Conservation (phyloP, 2,329 filamentous ascomycete genomes). For the Trichophyton verrucosum region DNA sequence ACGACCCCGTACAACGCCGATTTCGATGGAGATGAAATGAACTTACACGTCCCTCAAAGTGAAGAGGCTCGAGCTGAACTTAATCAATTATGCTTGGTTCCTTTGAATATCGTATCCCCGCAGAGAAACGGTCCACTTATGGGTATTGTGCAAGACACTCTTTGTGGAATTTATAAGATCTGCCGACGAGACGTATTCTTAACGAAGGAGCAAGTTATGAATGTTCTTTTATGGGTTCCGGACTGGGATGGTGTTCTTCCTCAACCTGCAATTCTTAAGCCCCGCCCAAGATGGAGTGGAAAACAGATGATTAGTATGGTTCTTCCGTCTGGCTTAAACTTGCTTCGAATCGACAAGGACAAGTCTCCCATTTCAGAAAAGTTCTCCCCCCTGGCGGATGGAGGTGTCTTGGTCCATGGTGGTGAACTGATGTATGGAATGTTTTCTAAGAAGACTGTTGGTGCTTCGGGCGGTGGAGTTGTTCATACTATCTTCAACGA, state of each 20-base stretch:
- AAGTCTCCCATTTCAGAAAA: constrained; percentile 41
- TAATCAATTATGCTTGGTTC: constrained; percentile 91
- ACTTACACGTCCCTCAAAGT: constrained; percentile 95
- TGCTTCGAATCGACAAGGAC: constrained; percentile 53
- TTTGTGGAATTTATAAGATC: constrained; percentile 95
- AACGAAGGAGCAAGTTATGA: constrained; percentile 85
- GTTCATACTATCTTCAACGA: constrained; percentile 96
- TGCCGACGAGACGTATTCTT: constrained; percentile 86
- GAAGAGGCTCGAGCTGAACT: constrained; percentile 95
- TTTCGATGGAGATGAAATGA: constrained; percentile 99
- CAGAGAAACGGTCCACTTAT: constrained; percentile 94
- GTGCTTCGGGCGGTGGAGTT: constrained; percentile 79
- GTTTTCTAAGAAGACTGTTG: constrained; percentile 85
- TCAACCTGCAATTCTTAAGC: constrained; percentile 85
- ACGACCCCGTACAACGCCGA: constrained; percentile 99
- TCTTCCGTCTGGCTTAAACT: constrained; percentile 74
- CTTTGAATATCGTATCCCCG: constrained; percentile 93
- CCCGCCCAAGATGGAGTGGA: constrained; percentile 85
- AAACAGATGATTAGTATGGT: constrained; percentile 96
- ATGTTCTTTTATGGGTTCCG: constrained; percentile 92
- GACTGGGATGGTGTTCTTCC: constrained; percentile 95
- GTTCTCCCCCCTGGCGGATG: constrained; percentile 56
- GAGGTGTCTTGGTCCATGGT: constrained; percentile 68
- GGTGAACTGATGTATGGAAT: constrained; percentile 86
- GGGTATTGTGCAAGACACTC: constrained; percentile 98